These are phyloP conservation scores for Geotrichum aggregatum DNA, from an alignment of 1,139 yeast genomes.

Conservation along the genomic window DNA sequence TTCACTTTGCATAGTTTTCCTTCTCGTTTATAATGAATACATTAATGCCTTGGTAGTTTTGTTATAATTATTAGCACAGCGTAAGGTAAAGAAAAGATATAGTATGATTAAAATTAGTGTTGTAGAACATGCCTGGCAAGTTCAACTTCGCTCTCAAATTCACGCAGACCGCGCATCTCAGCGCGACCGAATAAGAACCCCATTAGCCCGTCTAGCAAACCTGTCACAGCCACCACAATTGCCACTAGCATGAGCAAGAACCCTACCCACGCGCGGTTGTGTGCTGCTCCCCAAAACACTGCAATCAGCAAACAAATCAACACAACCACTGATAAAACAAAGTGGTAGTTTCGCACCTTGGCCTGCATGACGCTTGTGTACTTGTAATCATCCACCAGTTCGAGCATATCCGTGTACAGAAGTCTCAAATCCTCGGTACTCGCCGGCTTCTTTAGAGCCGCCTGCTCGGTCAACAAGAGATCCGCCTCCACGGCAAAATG, in stretches of 20 bases:
- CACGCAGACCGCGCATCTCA: constrained; percentile 72
- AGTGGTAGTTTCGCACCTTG: constrained; percentile 62
- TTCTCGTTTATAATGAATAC: not conserved
- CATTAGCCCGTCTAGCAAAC: constrained; percentile 70
- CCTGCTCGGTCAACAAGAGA: constrained; percentile 35
- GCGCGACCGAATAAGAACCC: constrained; percentile 74
- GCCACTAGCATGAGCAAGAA: constrained; percentile 50
- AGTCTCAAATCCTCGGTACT: constrained; percentile 22
- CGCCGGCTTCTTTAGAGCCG: constrained; percentile 12
- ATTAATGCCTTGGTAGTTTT: not conserved
- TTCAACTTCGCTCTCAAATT: constrained; percentile 44
- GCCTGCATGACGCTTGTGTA: constrained; percentile 57
- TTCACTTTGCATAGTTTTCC: constrained; percentile 74
- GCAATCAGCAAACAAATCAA: constrained; percentile 53
- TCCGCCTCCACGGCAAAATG: constrained; percentile 84
- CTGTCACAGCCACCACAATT: constrained; percentile 55
- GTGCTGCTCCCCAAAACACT: constrained; percentile 55
- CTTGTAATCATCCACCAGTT: constrained; percentile 53
- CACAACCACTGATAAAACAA: constrained; percentile 50
- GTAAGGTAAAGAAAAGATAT: no score
- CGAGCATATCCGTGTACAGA: constrained; percentile 55
- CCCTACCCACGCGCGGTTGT: constrained; percentile 50
- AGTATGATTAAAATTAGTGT: no score
- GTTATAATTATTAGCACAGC: not conserved
- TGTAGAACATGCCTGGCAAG: constrained; percentile 27